These are phyloP conservation scores for Phytopythium ostracodes DNA, from an alignment of 352 stramenopile species.

Conservation along the genomic window DNA sequence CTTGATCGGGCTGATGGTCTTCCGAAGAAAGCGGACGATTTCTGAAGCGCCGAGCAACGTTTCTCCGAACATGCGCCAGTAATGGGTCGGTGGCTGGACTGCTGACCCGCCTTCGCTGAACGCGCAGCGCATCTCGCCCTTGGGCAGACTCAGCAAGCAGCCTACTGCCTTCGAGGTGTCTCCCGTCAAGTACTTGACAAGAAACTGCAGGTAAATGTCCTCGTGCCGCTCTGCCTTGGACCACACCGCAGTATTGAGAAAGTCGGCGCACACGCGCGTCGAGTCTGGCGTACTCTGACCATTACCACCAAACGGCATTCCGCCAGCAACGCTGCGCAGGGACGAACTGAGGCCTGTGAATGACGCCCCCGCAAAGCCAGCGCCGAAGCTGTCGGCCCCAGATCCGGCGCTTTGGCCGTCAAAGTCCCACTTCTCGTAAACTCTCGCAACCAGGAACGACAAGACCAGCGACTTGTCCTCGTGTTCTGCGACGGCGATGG, in stretches of 20 bases:
- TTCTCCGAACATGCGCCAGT: conserved; percentile 74
- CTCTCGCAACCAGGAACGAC: conserved; percentile 73
- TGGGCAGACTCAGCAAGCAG: conserved; percentile 41
- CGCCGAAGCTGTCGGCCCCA: conserved; percentile 6
- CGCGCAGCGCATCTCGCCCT: conserved; percentile 50
- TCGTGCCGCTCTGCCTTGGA: conserved; percentile 36
- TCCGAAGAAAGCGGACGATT: conserved; percentile 57
- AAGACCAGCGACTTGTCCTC: conserved; percentile 69
- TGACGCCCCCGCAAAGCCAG: conserved; percentile 34
- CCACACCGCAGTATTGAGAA: conserved; percentile 56
- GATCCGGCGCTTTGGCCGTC: conserved; percentile 17
- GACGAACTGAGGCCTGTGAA: conserved; percentile 56
- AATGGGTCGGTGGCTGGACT: conserved; percentile 24
- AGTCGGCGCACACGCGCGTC: conserved; percentile 50
- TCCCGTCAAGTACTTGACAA: conserved; percentile 64
- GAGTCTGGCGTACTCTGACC: conserved; percentile 8
- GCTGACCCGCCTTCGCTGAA: conserved; percentile 26
- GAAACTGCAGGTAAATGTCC: conserved; percentile 75
- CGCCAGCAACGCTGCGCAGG: conserved; percentile 21
- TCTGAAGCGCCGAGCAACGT: conserved; percentile 65
- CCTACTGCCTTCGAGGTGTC: conserved; percentile 44
- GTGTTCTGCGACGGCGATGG: conserved; percentile 67
- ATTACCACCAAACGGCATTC: background rate
- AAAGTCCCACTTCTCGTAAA: conserved; percentile 76
- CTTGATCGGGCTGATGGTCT: conserved; percentile 47